Evolutionary conservation across 305 asterid species (phyloP), one percentile per base, ranked within the genome.

Genomic region (Stenogyne calaminthoides): DNA sequence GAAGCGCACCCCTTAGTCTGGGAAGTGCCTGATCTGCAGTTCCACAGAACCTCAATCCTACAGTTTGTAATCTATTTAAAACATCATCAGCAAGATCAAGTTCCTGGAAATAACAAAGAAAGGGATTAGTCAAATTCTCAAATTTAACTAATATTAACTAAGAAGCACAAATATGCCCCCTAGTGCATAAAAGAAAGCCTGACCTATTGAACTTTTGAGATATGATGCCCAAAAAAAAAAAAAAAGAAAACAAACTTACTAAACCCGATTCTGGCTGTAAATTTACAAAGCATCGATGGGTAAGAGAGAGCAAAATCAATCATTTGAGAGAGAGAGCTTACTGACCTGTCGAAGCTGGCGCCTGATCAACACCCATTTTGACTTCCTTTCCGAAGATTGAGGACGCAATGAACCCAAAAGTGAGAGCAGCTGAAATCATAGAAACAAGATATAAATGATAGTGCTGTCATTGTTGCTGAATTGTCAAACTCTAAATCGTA

Each of bases 261-360:
- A 3, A 32, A 32, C 36, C n/a, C n/a, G n/a, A 12, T 7, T 0
- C 52, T 67, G 58, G 62, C 55, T 68, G 61, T 37, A 68, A 73
- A 71, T 52, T 25, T 54, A 55, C 27, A 64, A 64, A 55, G 15
- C 19, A 55, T 46, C 27, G 15, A 20, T 16, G 42, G 44, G 40
- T 70, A 67, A 55, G 34, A 59, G 58, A 52, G 63, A 29, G 77
- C 58, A 77, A 51, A 66, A 46, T 16, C 16, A 70, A 63, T 44
- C 56, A 29, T 60, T 71, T 52, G 65, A 2, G 39, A 49, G 46
- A 70, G 77, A 75, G 71, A 18, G 66, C 63, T 71, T 14, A 68
- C 84, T 47, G 63, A 93, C 99, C 99, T 95, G 99, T 44, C 84
- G 96, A 83, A 95, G 99, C 76, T 95, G 99, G 74, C 96, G 92